Percentiles rank a stretch among this genome's conserved stretches.
These are phyloP conservation scores for Dothistroma pini DNA, from an alignment of 2,329 filamentous ascomycete species.

Conservation along the genomic window DNA sequence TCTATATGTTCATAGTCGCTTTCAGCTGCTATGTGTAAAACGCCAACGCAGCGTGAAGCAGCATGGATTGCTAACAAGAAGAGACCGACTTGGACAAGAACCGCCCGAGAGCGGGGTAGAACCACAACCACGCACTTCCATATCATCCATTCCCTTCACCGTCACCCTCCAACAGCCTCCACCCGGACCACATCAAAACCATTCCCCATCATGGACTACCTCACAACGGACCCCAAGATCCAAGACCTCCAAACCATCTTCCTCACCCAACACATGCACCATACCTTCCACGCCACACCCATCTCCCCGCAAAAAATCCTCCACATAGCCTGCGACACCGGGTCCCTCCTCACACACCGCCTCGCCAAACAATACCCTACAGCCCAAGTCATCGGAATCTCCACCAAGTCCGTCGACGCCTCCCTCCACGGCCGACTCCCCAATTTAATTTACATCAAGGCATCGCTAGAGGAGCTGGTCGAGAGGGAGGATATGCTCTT, in stretches of 20 bases:
- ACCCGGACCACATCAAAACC: too few relatives aligned
- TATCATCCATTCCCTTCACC: too few relatives aligned
- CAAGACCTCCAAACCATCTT: neutral
- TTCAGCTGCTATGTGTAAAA: too few relatives aligned
- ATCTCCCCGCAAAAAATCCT: neutral
- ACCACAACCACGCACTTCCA: too few relatives aligned
- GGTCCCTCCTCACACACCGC: neutral
- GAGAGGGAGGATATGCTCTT: conserved; percentile 4
- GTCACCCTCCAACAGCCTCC: too few relatives aligned
- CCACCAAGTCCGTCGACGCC: neutral
- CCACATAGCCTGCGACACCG: neutral
- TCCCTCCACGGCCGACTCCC: neutral
- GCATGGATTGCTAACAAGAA: too few relatives aligned
- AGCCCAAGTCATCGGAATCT: neutral
- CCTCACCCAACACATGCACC: neutral
- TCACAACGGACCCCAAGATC: neutral
- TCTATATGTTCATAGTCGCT: too few relatives aligned
- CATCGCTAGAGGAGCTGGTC: neutral
- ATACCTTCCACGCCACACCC: neutral
- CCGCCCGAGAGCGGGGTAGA: too few relatives aligned
- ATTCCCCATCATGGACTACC: neutral
- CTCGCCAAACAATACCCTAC: neutral
- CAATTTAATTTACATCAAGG: neutral
- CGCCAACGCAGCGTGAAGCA: too few relatives aligned
- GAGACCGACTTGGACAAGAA: too few relatives aligned